Conservation (phyloP, 2,329 filamentous ascomycete species). For the Metarhizium album region DNA sequence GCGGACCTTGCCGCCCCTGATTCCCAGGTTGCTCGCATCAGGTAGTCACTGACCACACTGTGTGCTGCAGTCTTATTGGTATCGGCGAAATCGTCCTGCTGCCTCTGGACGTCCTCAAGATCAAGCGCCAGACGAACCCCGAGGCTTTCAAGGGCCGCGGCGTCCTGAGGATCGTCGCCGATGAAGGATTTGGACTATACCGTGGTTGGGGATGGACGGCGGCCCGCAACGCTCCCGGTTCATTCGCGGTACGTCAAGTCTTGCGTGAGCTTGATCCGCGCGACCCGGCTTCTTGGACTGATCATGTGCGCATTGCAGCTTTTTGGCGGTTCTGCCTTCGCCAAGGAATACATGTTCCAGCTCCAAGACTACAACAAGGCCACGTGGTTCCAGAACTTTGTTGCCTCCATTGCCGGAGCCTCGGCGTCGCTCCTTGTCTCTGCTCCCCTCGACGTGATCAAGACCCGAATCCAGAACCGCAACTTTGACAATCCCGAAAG, state of each 20-base stretch:
- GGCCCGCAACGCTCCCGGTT: slow-evolving; percentile 90
- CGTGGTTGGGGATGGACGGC: slow-evolving; percentile 97
- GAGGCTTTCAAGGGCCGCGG: slow-evolving; percentile 94
- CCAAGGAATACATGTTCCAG: slow-evolving; percentile 90
- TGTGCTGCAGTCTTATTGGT: slow-evolving; percentile 62
- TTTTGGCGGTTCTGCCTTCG: slow-evolving; percentile 93
- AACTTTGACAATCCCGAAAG: slow-evolving; percentile 98
- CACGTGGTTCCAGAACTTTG: slow-evolving; percentile 89
- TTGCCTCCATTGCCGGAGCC: slow-evolving; percentile 90
- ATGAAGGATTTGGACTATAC: slow-evolving; percentile 94
- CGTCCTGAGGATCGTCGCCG: slow-evolving; percentile 75
- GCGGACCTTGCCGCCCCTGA: slow-evolving; percentile 9
- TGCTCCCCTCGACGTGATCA: slow-evolving; percentile 94
- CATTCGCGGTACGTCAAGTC: slow-evolving; percentile 69
- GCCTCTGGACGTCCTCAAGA: slow-evolving; percentile 94
- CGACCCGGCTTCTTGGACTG: not conserved
- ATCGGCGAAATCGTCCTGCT: slow-evolving; percentile 95
- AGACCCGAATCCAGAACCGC: slow-evolving; percentile 94
- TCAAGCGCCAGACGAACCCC: slow-evolving; percentile 98
- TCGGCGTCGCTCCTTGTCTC: slow-evolving; percentile 92
- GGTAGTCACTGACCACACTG: slow-evolving; percentile 10
- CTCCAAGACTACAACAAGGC: slow-evolving; percentile 94
- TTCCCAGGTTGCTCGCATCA: not conserved
- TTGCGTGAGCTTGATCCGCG: not conserved
- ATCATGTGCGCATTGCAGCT: slow-evolving; percentile 43